These are phyloP conservation scores for Fomes fomentarius DNA, from an alignment of 1,284 basidiomycete genomes.

Conservation along the genomic window DNA sequence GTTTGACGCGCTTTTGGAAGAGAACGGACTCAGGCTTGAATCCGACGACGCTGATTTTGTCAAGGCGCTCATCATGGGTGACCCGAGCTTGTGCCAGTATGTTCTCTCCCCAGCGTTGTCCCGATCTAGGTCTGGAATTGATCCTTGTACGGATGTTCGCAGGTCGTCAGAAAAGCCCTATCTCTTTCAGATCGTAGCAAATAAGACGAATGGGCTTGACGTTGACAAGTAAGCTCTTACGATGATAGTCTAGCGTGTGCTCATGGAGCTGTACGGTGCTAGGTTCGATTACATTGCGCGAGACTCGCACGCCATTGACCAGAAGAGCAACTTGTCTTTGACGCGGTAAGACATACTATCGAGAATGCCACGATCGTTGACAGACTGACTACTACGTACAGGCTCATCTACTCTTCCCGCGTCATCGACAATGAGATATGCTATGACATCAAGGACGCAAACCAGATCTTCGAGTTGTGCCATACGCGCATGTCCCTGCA, in stretches of 20 bases:
- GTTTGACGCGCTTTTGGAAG: conserved; percentile 62
- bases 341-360: conserved; percentile 39
- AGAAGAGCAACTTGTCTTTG: conserved; percentile 58
- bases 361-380: not conserved
- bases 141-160: too few species aligned
- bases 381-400: conserved; percentile 27
- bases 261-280: too few species aligned
- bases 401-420: conserved; percentile 71
- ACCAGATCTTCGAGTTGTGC: conserved; percentile 73
- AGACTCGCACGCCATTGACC: conserved; percentile 72
- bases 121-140: not conserved
- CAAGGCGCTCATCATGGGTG: conserved; percentile 71
- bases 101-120: conserved; percentile 18
- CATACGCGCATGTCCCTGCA: conserved; percentile 74
- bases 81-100: conserved; percentile 48
- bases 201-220: conserved; percentile 77
- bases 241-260: too few species aligned
- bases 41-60: conserved; percentile 56
- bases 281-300: conserved; percentile 81
- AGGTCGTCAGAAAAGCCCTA: conserved; percentile 48
- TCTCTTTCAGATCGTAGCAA: conserved; percentile 76
- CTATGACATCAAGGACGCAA: conserved; percentile 79
- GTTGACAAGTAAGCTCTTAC: conserved; percentile 84
- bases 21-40: conserved; percentile 50
- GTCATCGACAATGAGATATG: conserved; percentile 76